phyloP scores from a whole-genome alignment of 345 rosid genomes.

The Populus euphratica region DNA sequence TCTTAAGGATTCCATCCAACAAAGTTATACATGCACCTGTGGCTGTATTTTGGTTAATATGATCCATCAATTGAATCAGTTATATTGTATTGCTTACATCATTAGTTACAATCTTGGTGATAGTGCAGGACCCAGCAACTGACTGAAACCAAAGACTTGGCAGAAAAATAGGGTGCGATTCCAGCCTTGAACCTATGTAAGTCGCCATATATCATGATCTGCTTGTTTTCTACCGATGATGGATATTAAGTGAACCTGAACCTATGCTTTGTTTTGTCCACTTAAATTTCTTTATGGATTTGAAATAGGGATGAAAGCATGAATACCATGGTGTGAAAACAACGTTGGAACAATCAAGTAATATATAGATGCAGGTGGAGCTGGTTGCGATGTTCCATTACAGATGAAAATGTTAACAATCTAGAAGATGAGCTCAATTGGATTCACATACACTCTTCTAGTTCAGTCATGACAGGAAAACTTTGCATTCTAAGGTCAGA shows the following conservation, averaged over 20 bases:
- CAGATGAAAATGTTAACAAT: background rate
- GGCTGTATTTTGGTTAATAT: no score
- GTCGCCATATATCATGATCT: background rate
- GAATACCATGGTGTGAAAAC: background rate
- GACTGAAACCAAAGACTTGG: constrained; percentile 32
- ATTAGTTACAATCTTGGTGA: background rate
- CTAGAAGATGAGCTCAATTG: background rate
- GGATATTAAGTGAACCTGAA: background rate
- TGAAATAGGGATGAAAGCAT: background rate
- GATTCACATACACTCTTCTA: no score
- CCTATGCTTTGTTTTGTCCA: background rate
- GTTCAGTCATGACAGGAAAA: no score
- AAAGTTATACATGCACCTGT: no score
- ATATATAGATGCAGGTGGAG: background rate
- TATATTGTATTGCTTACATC: background rate
- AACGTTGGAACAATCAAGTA: background rate
- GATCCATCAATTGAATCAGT: background rate
- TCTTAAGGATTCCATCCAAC: no score
- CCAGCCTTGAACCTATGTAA: background rate
- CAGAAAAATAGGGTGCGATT: constrained; percentile 38
- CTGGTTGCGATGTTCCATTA: no score
- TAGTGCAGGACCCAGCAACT: constrained; percentile 48
- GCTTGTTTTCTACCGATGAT: background rate
- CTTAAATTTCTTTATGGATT: background rate
- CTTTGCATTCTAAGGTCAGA: no score